Percentiles rank a stretch among this genome's conserved stretches.
phyloP scores from a whole-genome alignment of 192 early-diverging fungal genomes.

The Coemansia umbellata region DNA sequence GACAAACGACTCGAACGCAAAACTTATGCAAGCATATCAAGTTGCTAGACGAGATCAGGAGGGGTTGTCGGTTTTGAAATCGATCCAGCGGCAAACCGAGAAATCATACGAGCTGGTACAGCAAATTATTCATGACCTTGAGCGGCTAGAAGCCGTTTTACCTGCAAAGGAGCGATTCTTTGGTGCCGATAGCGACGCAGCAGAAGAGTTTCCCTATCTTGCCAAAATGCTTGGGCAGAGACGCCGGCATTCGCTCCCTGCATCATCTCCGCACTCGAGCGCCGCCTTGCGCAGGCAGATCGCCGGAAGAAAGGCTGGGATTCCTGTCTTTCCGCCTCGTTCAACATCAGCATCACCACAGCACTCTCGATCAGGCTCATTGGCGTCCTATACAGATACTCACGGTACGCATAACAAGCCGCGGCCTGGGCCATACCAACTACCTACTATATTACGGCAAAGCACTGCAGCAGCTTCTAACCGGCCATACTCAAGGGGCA shows the following conservation, averaged over 20 bases:
- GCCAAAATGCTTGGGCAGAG: conserved; percentile 19
- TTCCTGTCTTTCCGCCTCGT: conserved; percentile 28
- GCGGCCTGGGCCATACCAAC: conserved; percentile 22
- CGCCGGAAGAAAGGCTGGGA: conserved; percentile 18
- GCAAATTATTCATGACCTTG: conserved; percentile 44
- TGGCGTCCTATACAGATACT: background rate
- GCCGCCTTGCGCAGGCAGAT: conserved; percentile 28
- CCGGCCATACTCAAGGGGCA: conserved; percentile 13
- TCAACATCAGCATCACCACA: conserved; percentile 17
- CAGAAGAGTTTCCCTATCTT: conserved; percentile 13
- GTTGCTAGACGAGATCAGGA: conserved; percentile 35
- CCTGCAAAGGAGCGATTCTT: conserved; percentile 17
- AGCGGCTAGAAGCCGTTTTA: conserved; percentile 37
- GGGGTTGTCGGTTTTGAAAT: conserved; percentile 24
- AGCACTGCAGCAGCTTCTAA: background rate
- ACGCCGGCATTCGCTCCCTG: conserved; percentile 14
- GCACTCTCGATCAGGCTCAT: conserved; percentile 9
- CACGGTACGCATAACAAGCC: conserved; percentile 3
- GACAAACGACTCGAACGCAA: conserved; percentile 15
- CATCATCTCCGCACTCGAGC: conserved; percentile 15
- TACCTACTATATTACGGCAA: conserved; percentile 10
- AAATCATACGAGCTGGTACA: conserved; percentile 50
- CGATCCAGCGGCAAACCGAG: conserved; percentile 45
- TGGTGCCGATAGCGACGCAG: conserved; percentile 9
- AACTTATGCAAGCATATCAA: conserved; percentile 21